These are phyloP conservation scores for Coniosporium apollinis DNA, from an alignment of 495 filamentous ascomycete genomes.

Conservation along the genomic window DNA sequence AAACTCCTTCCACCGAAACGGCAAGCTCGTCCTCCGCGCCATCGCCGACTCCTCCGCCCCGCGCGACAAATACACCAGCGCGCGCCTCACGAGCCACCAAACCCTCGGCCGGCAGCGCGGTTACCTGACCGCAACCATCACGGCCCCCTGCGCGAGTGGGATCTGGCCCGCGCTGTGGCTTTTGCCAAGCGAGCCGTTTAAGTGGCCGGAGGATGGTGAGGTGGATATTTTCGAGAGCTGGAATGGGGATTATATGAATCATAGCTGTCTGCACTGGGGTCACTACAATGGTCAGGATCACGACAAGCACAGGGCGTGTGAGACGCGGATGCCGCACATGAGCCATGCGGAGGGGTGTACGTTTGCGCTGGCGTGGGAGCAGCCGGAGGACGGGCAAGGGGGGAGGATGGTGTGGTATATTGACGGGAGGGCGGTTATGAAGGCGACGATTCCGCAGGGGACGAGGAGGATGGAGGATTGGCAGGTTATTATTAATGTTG, in stretches of 20 bases:
- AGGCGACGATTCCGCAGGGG: conserved; percentile 21
- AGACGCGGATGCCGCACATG: conserved; percentile 20
- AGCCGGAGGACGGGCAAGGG: conserved; percentile 16
- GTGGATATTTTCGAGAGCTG: conserved; percentile 18
- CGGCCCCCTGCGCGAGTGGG: conserved; percentile 24
- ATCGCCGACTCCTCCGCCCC: conserved; percentile 15
- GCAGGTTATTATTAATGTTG: conserved; percentile 26
- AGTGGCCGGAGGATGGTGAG: conserved; percentile 18
- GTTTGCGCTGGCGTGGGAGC: conserved; percentile 27
- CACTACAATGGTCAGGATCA: conserved; percentile 25
- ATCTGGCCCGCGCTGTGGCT: conserved; percentile 33
- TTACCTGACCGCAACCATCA: conserved; percentile 19
- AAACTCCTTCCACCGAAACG: conserved; percentile 27
- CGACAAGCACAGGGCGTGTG: conserved; percentile 26
- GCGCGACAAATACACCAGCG: conserved; percentile 23
- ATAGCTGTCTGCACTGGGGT: conserved; percentile 31
- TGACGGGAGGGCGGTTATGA: conserved; percentile 27
- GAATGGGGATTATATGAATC: conserved; percentile 23
- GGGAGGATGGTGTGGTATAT: conserved; percentile 28
- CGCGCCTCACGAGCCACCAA: conserved; percentile 24
- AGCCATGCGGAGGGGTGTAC: conserved; percentile 10
- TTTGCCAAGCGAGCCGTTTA: conserved; percentile 26
- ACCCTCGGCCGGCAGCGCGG: conserved; percentile 24
- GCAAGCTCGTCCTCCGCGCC: conserved; percentile 25
- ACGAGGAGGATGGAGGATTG: conserved; percentile 27